These are phyloP conservation scores for Corylus heterophylla DNA, from an alignment of 306 rosid genomes.

Conservation along the genomic window DNA sequence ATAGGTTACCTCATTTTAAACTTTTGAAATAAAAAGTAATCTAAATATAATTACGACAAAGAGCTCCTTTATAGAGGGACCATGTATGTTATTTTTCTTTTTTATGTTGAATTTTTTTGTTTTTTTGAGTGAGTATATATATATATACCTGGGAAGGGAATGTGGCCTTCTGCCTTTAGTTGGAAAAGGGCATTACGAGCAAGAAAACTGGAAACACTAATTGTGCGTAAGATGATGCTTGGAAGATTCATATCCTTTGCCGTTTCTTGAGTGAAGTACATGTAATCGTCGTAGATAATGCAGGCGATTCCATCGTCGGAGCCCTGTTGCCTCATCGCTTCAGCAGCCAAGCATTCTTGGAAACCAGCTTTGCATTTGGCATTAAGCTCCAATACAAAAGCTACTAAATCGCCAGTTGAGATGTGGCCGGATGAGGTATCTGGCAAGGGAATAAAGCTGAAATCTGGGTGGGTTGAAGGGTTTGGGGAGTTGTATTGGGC, in stretches of 20 bases:
- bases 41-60: no score
- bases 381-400: constrained; percentile 18
- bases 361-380: constrained; percentile 26
- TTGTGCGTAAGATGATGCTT: constrained; percentile 29
- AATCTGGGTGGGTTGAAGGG: constrained; percentile 41
- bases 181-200: constrained; percentile 25
- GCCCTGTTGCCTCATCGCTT: not conserved
- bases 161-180: constrained; percentile 23
- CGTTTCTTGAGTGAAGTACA: constrained; percentile 28
- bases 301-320: constrained; percentile 29
- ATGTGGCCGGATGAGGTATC: constrained; percentile 35
- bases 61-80: no score
- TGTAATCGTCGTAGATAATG: constrained; percentile 38
- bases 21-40: no score
- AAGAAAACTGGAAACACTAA: constrained; percentile 30
- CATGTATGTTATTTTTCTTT: no score
- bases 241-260: constrained; percentile 38
- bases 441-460: constrained; percentile 28
- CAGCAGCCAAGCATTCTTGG: constrained; percentile 19
- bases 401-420: constrained; percentile 13
- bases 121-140: no score
- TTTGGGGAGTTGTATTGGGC: constrained; percentile 35
- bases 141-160: constrained; percentile 37
- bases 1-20: no score
- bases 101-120: not conserved